Base-by-base conservation (phyloP, 139 green algal genomes). In the Deuterostichococcus epilithicus region DNA sequence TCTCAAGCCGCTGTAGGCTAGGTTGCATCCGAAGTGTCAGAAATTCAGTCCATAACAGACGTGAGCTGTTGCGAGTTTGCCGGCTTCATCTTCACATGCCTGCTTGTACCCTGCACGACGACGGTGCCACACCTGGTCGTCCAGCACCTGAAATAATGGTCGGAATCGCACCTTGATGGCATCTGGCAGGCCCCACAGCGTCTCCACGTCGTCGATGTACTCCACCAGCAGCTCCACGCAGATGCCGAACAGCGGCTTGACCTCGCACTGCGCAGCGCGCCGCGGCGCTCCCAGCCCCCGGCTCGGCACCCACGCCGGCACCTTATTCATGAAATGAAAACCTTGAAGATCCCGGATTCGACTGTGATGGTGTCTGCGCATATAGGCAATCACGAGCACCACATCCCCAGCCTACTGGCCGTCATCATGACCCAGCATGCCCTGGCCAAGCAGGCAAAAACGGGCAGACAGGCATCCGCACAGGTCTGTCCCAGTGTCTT, bases 171-270 rank as follows among this genome's bases (percentile, higher is more conserved):
- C 80, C 68, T 79, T 85, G 38, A 92, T 86, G 1, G 37, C 74
- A 38, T 92, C 85, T 10, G 90, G 89, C 34, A 94, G 75, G 2
- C 90, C 90, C 47, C 35, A 78, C 23, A 94, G 77, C 2, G 72
- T 83, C 58, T 90, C 88, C 13, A 94, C 85, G 76, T 86, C 86
- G 3, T 89, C 86, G 0, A 93, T 83, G 73, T 88, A 79, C n/a
- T 80, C 70, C 2, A 81, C 85, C 28, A 93, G 38, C 4, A 91
- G 67, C 4, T 77, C 45, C 26, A 89, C 47, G 44, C 83, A 86
- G 4, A 84, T 38, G 5, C 73, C 38, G 47, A 84, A 85, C 34
- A 94, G 82, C 1, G 76, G 34, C 10, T 34, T 47, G 2, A 92
- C 77, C 26, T 66, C 37, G 15, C 75, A 45, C 34, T 32, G 45